Base-by-base conservation (phyloP, 2,329 filamentous ascomycete genomes). In the Bipolaris cookei region DNA sequence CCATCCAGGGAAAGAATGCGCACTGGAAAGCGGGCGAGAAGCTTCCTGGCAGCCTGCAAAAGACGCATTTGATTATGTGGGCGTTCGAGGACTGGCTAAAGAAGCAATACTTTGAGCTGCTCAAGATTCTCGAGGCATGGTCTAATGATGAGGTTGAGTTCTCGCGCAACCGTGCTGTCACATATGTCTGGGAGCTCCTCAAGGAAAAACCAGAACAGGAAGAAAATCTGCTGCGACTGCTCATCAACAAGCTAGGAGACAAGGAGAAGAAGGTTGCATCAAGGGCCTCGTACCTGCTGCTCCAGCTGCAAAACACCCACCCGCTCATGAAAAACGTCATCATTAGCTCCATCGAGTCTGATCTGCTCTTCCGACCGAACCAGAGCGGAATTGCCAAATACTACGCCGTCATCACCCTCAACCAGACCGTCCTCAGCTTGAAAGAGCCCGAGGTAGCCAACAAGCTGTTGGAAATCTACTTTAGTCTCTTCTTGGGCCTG, bases 181-280 rank as follows among this genome's bases (percentile, higher is more conserved):
- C 92, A 64, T 96, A 97, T 69, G 89, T 98, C 35, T 98, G 89
- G 73, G 92, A 94, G 62, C 81, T 99, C 37, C 81, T 99, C 59
- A 95, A 92, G 75, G 93, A 97, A 75, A 99, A 97, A 79, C 94
- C 95, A 0, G 95, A 99, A 77, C 95, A 99, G 73, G 95, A 99
- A 77, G 90, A 94, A 53, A 99, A 99, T 74, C 80, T 99, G 61
- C 81, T 99, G 59, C 88, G 94, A 51, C 81, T 99, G 54, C 80
- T 99, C 56, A 92, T 99, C 66, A 98, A 98, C 81, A 99, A 99
- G 78, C 86, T 99, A 23, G 94, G 96, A 68, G 95, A 99, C 73
- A 91, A 90, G 42, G 92, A 96, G 64, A 92, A 92, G 74, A 99
- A 98, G 78, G 96, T 99, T 68, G 89, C 95, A 1, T 99, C 95